Percentiles rank a stretch among this genome's conserved stretches.
phyloP scores from a whole-genome alignment of 23 red algal genomes.

The Gracilariopsis chorda region DNA sequence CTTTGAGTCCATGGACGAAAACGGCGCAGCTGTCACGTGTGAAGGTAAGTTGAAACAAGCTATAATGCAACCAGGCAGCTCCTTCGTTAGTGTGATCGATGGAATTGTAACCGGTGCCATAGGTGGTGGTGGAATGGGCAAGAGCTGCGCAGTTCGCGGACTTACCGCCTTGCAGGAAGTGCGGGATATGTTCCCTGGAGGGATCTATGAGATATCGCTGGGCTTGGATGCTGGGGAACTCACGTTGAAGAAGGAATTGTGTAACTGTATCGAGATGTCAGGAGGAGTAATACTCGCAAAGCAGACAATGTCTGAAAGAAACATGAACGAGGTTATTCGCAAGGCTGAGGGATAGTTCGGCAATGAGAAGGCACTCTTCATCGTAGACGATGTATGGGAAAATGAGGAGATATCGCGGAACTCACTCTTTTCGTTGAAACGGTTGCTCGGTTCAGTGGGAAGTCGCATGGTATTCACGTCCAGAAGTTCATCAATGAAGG shows the following conservation, averaged over 20 bases:
- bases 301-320: not conserved
- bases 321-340: not conserved
- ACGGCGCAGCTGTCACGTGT: not conserved
- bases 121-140: not conserved
- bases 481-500: not conserved
- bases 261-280: not conserved
- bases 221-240: not conserved
- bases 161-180: not conserved
- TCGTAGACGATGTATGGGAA: not conserved
- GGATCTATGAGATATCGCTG: not conserved
- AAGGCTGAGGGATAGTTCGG: not conserved
- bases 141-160: not conserved
- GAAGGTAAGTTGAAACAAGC: not conserved
- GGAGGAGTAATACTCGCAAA: not conserved
- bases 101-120: not conserved
- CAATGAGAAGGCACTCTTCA: not conserved
- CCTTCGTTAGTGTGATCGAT: not conserved
- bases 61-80: not conserved
- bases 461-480: not conserved
- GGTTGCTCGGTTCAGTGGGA: not conserved
- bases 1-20: not conserved
- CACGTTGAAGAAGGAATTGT: not conserved
- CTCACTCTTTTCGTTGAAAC: not conserved
- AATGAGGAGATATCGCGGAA: not conserved
- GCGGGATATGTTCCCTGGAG: not conserved